Conservation (phyloP, 2,329 filamentous ascomycete genomes). For the Paecilomyces sp. region DNA sequence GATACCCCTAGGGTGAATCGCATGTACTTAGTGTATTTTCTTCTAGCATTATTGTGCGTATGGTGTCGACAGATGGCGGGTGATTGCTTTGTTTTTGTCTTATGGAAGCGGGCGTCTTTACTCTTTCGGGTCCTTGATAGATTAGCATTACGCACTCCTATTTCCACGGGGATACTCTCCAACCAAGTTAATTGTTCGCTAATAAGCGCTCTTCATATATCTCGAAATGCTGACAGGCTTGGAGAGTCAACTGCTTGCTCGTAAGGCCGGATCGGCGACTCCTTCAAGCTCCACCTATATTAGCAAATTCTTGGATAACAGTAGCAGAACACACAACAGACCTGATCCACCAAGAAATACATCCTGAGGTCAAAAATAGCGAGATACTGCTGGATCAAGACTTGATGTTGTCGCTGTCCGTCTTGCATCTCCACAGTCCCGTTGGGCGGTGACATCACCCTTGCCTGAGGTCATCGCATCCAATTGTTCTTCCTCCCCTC, state of each 20-base stretch:
- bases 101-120: not conserved
- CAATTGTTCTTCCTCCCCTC: slow-evolving; percentile 1
- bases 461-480: slow-evolving; percentile 1
- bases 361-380: not conserved
- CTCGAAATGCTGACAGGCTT: not conserved
- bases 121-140: not conserved
- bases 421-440: slow-evolving; percentile 5
- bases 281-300: too few relatives aligned
- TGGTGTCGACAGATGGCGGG: not conserved
- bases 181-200: not conserved
- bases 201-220: not conserved
- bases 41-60: not conserved
- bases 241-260: too few relatives aligned
- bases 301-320: not conserved
- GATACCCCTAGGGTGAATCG: slow-evolving; percentile 2
- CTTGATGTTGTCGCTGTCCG: not conserved
- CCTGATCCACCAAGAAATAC: not conserved
- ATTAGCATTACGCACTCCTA: not conserved
- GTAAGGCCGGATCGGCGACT: too few relatives aligned
- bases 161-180: not conserved
- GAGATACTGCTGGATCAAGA: not conserved
- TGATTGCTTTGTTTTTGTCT: not conserved
- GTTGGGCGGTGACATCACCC: slow-evolving; percentile 27
- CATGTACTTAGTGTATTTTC: slow-evolving; percentile 1
- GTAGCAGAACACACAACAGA: not conserved